A percentile compares a stretch with the other conserved stretches of the same genome.
Conservation (phyloP, 495 filamentous ascomycete genomes). For the Amniculicola lignicola region DNA sequence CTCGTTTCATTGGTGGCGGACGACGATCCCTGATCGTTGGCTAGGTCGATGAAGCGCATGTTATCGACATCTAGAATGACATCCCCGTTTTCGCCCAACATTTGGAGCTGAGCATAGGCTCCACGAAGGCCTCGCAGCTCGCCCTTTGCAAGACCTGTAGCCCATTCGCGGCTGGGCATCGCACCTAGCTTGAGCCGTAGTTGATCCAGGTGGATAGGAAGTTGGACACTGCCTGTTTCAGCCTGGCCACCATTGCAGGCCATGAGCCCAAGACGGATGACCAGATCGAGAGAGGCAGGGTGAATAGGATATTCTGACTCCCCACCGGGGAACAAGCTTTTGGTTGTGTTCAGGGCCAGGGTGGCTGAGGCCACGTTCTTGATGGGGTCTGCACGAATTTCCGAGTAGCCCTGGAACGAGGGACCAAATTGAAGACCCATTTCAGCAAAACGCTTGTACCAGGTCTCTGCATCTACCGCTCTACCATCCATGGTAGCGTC, state of each 20-base stretch:
- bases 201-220: slow-evolving; percentile 20
- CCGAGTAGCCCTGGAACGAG: slow-evolving; percentile 29
- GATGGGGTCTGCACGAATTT: slow-evolving; percentile 17
- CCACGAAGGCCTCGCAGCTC: slow-evolving; percentile 24
- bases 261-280: slow-evolving; percentile 28
- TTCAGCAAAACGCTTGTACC: slow-evolving; percentile 31
- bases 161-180: slow-evolving; percentile 2
- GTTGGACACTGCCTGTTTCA: not conserved
- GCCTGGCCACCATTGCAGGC: slow-evolving; percentile 22
- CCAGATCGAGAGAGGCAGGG: slow-evolving; percentile 35
- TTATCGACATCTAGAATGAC: slow-evolving; percentile 19
- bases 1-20: not conserved
- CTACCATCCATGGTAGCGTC: not conserved
- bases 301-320: slow-evolving; percentile 34
- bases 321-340: slow-evolving; percentile 3
- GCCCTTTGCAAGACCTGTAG: slow-evolving; percentile 13
- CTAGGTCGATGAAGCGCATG: slow-evolving; percentile 19
- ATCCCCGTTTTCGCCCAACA: slow-evolving; percentile 15
- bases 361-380: slow-evolving; percentile 19
- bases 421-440: slow-evolving; percentile 36
- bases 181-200: not conserved
- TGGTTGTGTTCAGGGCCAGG: slow-evolving; percentile 4
- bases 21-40: not conserved
- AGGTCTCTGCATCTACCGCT: not conserved
- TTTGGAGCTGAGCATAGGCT: slow-evolving; percentile 19